These are phyloP conservation scores for Solanum pinnatisectum DNA, from an alignment of 257 asterid genomes.

Conservation along the genomic window DNA sequence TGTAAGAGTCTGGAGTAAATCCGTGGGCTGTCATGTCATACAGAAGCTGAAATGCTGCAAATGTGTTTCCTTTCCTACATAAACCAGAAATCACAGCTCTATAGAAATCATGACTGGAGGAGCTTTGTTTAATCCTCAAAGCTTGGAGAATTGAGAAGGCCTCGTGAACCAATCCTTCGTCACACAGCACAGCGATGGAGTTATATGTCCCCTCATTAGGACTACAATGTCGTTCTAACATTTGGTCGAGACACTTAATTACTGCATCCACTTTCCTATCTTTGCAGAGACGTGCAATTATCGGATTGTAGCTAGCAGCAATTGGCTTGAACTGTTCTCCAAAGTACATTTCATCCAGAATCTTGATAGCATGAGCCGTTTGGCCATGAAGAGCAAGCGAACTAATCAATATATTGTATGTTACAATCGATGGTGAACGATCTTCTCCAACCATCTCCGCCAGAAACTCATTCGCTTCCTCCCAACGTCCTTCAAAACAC, in stretches of 20 bases:
- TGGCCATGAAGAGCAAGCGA: constrained; percentile 67
- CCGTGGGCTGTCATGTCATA: constrained; percentile 48
- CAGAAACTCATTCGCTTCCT: constrained; percentile 70
- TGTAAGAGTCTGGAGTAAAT: constrained; percentile 63
- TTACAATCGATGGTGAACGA: constrained; percentile 54
- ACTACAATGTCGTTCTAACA: constrained; percentile 39
- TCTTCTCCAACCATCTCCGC: constrained; percentile 73
- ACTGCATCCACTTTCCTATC: constrained; percentile 52
- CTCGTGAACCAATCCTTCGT: constrained; percentile 60
- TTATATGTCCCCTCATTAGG: constrained; percentile 79
- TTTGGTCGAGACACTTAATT: constrained; percentile 45
- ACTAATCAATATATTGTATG: constrained; percentile 58
- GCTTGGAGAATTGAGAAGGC: constrained; percentile 58
- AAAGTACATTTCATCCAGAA: constrained; percentile 53
- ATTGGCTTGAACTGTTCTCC: constrained; percentile 51
- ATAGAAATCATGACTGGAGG: constrained; percentile 45
- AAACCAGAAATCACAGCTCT: constrained; percentile 47
- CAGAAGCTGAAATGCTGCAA: constrained; percentile 59
- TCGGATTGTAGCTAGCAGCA: constrained; percentile 75
- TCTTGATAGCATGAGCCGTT: constrained; percentile 56
- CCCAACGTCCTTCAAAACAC: constrained; percentile 76
- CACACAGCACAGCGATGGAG: constrained; percentile 62
- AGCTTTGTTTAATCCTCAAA: constrained; percentile 39
- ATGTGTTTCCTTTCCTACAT: constrained; percentile 70
- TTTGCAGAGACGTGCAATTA: constrained; percentile 52